Evolutionary conservation across 495 filamentous ascomycete species (phyloP).

Genomic region (Penicillium verhagenii): DNA sequence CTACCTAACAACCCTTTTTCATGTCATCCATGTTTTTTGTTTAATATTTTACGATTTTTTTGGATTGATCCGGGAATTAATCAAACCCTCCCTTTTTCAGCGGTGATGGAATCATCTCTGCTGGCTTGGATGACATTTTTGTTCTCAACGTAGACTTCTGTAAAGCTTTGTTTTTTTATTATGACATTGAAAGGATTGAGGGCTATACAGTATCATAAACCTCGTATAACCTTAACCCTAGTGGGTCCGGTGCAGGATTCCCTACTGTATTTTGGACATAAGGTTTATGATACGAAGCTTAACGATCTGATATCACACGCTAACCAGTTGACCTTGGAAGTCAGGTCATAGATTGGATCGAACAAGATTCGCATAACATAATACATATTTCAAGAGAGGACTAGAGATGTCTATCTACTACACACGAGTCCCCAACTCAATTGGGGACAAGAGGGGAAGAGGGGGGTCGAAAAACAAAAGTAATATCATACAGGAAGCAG

Average conservation of each 20-base stretch:
- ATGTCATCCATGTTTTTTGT: slow-evolving; percentile 15
- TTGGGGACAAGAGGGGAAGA: too few species aligned
- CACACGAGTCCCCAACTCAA: neutral
- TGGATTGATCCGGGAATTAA: slow-evolving; percentile 15
- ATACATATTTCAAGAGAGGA: slow-evolving; percentile 2
- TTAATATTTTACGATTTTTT: slow-evolving; percentile 7
- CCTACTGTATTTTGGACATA: neutral
- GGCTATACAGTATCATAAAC: too few species aligned
- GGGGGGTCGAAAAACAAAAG: neutral
- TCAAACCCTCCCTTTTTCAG: slow-evolving; percentile 7
- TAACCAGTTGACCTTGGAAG: too few species aligned
- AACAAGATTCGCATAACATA: neutral
- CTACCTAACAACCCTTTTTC: slow-evolving; percentile 7
- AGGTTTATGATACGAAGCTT: neutral
- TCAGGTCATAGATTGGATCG: too few species aligned
- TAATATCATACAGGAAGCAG: slow-evolving; percentile 26
- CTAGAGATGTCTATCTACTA: slow-evolving; percentile 13
- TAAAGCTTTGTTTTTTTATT: too few species aligned
- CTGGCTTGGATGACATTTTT: slow-evolving; percentile 1
- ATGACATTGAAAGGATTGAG: too few species aligned
- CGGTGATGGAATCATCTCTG: slow-evolving; percentile 10
- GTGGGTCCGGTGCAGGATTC: neutral
- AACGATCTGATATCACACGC: neutral
- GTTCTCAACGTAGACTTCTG: neutral
- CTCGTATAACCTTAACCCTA: too few species aligned